These are phyloP conservation scores for Pythium dissotocum DNA, from an alignment of 352 stramenopile species.

Conservation along the genomic window DNA sequence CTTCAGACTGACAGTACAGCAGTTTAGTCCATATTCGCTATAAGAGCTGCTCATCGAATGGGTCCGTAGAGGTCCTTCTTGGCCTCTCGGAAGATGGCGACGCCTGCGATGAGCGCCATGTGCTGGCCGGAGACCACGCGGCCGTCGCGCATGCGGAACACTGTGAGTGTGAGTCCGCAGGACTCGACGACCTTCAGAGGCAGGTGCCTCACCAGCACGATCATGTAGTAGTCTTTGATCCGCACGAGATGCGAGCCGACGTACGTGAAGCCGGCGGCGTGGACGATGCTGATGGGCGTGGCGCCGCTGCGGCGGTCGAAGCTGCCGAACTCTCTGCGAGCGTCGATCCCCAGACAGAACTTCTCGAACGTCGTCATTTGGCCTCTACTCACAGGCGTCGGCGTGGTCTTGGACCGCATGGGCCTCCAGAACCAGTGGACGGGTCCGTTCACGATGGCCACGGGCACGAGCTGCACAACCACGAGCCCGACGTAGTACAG, in stretches of 20 bases:
- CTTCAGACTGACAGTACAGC: too few species aligned
- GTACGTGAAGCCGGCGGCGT: slow-evolving; percentile 26
- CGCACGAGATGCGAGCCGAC: slow-evolving; percentile 23
- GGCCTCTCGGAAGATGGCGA: neutral
- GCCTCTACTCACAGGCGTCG: neutral
- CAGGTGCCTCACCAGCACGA: slow-evolving; percentile 14
- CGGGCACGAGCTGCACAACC: slow-evolving; percentile 7
- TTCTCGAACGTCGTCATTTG: slow-evolving; percentile 19
- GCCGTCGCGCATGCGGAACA: slow-evolving; percentile 19
- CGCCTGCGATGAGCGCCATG: neutral
- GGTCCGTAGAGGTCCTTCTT: slow-evolving; percentile 12
- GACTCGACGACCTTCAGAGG: slow-evolving; percentile 16
- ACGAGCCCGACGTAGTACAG: slow-evolving; percentile 14
- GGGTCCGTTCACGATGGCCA: slow-evolving; percentile 11
- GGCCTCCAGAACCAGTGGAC: neutral
- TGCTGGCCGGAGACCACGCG: slow-evolving; percentile 19
- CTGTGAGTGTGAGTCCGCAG: slow-evolving; percentile 23
- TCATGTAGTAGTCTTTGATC: slow-evolving; percentile 29
- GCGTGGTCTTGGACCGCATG: neutral
- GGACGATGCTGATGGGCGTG: slow-evolving; percentile 28
- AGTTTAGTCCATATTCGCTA: neutral
- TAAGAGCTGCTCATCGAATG: slow-evolving; percentile 8
- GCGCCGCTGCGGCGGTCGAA: slow-evolving; percentile 6
- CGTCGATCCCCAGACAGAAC: slow-evolving; percentile 24
- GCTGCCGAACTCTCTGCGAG: slow-evolving; percentile 18